Base-by-base conservation (phyloP, 257 asterid genomes). In the Solanum pinnatisectum region DNA sequence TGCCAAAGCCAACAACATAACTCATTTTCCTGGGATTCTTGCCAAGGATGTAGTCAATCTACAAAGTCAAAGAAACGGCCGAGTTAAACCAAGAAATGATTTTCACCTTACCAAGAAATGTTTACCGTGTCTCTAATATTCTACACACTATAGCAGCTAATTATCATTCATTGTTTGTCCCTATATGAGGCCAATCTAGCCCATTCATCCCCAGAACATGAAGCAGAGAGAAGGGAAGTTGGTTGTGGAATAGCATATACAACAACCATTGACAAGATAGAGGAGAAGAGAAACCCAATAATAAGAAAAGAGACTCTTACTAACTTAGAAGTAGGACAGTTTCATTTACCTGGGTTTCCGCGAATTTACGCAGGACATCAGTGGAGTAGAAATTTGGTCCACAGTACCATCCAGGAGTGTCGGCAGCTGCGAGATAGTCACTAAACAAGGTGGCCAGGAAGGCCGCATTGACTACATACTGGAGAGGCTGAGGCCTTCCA, bases 381-480 rank as follows among this genome's bases (percentile, higher is more conserved):
- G 91, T 90, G 32, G 98, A 93, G 92, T 94, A 97, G 95, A 97
- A 97, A 85, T 85, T 94, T 84, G 99, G 99, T 85, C 99, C 99
- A 89, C 99, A 97, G 35, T 95, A 92, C 99, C 99, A 97, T 35
- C 99, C 99, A 37, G 99, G 99, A 14, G 98, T 95, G 84, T 97
- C 98, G 1, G 98, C 98, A 84, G 99, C 98, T 35, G 88, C 93
- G 90, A 97, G 96, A 86, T 95, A 97, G 91, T 97, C 99, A 27
- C 98, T 94, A 85, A 93, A 97, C 91, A 97, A 84, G 49, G 97
- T 91, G 33, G 99, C 98, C 60, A 97, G 89, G 94, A 95, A 97
- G 10, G 98, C 99, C 33, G 99, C 96, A 91, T 97, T 95, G 86
- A 90, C 99, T 23, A 89, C 97, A 86, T 95, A 96, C 93, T 97